Evolutionary conservation across 129 eudicot genomes (phyloP).

Genomic region (Silybum marianum): DNA sequence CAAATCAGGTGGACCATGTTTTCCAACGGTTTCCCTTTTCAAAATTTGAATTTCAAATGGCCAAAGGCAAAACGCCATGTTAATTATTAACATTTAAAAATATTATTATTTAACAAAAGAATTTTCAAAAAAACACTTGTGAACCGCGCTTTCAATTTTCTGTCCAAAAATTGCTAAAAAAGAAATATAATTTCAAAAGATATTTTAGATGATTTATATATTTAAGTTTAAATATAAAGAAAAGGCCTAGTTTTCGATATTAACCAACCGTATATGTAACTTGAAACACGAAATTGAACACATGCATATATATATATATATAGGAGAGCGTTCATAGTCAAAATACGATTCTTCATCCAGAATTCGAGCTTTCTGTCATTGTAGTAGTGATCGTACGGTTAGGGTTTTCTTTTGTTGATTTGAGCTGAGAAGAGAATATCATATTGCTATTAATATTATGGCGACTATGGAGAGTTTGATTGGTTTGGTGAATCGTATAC

Average conservation of each 20-base stretch:
- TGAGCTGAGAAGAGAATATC: constrained; percentile 3
- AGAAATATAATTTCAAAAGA: no score
- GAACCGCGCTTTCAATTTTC: no score
- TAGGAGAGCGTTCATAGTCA: no score
- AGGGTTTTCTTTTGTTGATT: constrained; percentile 15
- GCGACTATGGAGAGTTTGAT: constrained; percentile 71
- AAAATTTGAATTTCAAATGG: not conserved
- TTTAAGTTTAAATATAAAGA: no score
- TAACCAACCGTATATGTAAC: no score
- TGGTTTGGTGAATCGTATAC: constrained; percentile 65
- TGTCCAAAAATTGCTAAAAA: no score
- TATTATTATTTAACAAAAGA: not conserved
- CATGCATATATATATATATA: no score
- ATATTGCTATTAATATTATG: constrained; percentile 7
- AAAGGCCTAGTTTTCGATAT: no score
- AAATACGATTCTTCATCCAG: not conserved
- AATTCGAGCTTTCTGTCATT: not conserved
- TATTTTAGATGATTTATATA: no score
- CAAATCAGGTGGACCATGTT: not conserved
- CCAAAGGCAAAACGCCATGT: not conserved
- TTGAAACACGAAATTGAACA: no score
- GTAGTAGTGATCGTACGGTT: not conserved
- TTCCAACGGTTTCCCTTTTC: not conserved
- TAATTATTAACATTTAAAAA: not conserved
- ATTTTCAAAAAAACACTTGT: no score